Percentiles rank a stretch among this genome's conserved stretches.
These are phyloP conservation scores for Daldinia decipiens DNA, from an alignment of 495 filamentous ascomycete species.

Conservation along the genomic window DNA sequence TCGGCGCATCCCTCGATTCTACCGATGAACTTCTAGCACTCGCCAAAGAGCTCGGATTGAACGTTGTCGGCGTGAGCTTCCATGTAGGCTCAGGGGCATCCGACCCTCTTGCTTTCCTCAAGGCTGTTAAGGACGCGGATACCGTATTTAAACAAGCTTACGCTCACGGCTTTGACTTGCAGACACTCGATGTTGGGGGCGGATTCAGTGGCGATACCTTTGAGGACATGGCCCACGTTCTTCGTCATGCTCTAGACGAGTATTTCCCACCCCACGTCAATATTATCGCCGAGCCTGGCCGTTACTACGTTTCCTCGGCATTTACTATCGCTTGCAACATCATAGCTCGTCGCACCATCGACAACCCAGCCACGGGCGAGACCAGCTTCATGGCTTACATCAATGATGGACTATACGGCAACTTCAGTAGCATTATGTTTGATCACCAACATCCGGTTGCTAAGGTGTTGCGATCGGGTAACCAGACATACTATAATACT, in stretches of 20 bases:
- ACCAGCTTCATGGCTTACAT: constrained; percentile 93
- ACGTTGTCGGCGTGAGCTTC: constrained; percentile 96
- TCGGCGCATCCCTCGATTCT: constrained; percentile 86
- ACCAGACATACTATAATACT: constrained; percentile 61
- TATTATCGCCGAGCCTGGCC: constrained; percentile 95
- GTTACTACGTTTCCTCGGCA: constrained; percentile 92
- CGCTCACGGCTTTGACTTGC: constrained; percentile 78
- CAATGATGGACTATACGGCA: constrained; percentile 97
- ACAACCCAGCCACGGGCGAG: constrained; percentile 59
- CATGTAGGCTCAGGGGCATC: constrained; percentile 96
- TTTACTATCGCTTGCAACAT: constrained; percentile 94
- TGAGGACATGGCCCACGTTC: constrained; percentile 85
- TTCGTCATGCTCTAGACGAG: constrained; percentile 81
- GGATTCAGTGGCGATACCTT: constrained; percentile 91
- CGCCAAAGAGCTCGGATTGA: constrained; percentile 88
- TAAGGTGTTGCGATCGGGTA: constrained; percentile 74
- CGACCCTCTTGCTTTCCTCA: constrained; percentile 86
- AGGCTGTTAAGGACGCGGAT: constrained; percentile 89
- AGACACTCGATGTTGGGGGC: constrained; percentile 93
- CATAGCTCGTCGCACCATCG: constrained; percentile 92
- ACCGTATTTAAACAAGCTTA: constrained; percentile 88
- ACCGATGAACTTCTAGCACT: constrained; percentile 80
- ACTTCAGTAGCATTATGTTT: constrained; percentile 99
- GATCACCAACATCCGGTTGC: constrained; percentile 94
- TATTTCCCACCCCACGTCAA: constrained; percentile 87